These are phyloP conservation scores for Porcisia deanei DNA, from an alignment of 208 protist species.

Conservation along the genomic window DNA sequence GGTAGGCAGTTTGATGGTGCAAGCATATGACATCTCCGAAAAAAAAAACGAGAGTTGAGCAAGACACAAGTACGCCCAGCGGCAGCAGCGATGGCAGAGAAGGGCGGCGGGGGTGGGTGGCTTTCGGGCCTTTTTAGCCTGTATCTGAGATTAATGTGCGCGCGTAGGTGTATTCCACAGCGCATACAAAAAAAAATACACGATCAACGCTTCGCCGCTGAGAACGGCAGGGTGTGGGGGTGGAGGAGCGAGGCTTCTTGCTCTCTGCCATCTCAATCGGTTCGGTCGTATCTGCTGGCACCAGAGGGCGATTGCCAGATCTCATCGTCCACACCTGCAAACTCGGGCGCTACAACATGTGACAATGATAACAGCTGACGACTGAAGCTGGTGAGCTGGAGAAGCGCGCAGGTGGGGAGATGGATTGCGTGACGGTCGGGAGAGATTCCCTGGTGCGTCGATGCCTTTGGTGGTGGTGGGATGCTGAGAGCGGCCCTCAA, in stretches of 20 bases:
- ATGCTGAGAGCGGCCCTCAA: too few species aligned
- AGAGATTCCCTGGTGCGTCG: not conserved
- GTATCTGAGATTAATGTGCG: too few species aligned
- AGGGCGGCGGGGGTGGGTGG: too few species aligned
- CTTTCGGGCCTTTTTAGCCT: too few species aligned
- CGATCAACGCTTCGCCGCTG: not conserved
- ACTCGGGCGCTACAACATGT: not conserved
- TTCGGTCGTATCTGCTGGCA: not conserved
- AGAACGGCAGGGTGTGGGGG: not conserved
- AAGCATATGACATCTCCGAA: too few species aligned
- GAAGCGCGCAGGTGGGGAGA: not conserved
- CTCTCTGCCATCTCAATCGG: not conserved
- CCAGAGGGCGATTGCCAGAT: not conserved
- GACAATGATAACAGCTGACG: constrained; percentile 4
- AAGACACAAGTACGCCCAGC: too few species aligned
- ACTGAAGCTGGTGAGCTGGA: constrained; percentile 2
- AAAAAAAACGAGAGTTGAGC: too few species aligned
- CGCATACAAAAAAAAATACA: too few species aligned
- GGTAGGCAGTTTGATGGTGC: too few species aligned
- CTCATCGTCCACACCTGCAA: not conserved
- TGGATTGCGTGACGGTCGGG: not conserved
- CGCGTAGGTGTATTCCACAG: too few species aligned
- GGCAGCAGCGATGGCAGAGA: too few species aligned
- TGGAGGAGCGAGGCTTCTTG: not conserved
- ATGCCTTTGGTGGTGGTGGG: too few species aligned